Evolutionary conservation across 2,329 filamentous ascomycete genomes (phyloP), one percentile per base, ranked within the genome.

Genomic region (Cercospora zeae-maydis): DNA sequence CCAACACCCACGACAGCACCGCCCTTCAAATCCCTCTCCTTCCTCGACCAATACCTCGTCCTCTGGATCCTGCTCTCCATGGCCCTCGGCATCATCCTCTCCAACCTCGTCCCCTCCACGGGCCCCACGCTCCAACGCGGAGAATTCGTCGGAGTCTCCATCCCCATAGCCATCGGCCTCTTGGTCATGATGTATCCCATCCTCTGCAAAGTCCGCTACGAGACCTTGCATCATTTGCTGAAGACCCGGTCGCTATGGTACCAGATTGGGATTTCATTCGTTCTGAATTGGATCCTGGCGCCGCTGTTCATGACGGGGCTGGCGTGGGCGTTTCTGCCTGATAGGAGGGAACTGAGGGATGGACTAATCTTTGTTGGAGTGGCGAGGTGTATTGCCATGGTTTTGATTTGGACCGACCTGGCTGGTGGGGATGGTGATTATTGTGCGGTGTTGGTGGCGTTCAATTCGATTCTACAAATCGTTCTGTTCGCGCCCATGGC

Each of bases 161-260:
- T 88, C 24, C 88, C 88, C 34, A 68, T 64, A 56, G 91, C 91
- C 0, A 79, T 96, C 53, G 91, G 92, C 0, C 78, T 96, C 0
- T 81, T 96, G 1, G 87, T 96, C 45, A 96, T 96, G 91, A 96
- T 96, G 91, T 96, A 95, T 72, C 92, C 92, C 0, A 96, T 96
- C 63, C 80, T 96, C 0, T 96, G 91, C 82, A 95, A 95, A 75
- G 89, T 96, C 5, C 86, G 86, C 42, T 95, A 86, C 75, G 91
- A 96, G 74, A 84, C 85, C 0, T 77, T 96, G 9, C 90, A 92
- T 74, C 78, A 83, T 2, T 79, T 91, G 3, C 83, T 95, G 63
- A 75, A 78, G 2, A 80, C 86, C 2, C 80, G 81, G 2, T 79
- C 80, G 0, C 79, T 96, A 2, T 96, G 90, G 91, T 84, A 86